These are phyloP conservation scores for Aspergillus hancockii DNA, from an alignment of 495 filamentous ascomycete genomes.

Conservation along the genomic window DNA sequence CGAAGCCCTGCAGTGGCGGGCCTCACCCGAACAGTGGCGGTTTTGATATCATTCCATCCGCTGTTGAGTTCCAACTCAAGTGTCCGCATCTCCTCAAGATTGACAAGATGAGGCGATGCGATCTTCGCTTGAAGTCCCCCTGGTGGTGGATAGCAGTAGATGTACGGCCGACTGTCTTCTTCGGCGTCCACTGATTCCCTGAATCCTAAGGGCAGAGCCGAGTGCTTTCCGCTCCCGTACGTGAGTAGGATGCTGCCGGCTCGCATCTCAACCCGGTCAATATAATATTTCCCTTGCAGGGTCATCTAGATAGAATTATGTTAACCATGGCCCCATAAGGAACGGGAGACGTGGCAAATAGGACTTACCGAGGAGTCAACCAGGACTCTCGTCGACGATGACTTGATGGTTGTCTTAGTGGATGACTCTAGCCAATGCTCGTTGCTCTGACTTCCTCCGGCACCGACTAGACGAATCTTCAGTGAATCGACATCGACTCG, in stretches of 20 bases:
- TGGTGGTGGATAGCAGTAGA: slow-evolving; percentile 53
- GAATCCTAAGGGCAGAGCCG: slow-evolving; percentile 38
- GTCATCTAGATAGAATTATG: slow-evolving; percentile 44
- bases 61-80: slow-evolving; percentile 72
- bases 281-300: slow-evolving; percentile 72
- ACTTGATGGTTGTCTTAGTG: slow-evolving; percentile 36
- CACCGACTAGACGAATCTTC: slow-evolving; percentile 61
- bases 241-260: slow-evolving; percentile 68
- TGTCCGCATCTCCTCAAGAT: slow-evolving; percentile 73
- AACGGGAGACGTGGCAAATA: background rate
- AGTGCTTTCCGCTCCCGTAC: slow-evolving; percentile 33
- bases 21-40: slow-evolving; percentile 69
- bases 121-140: slow-evolving; percentile 52
- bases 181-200: slow-evolving; percentile 43
- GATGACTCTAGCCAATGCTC: slow-evolving; percentile 47
- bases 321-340: background rate
- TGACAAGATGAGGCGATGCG: slow-evolving; percentile 50
- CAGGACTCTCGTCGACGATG: slow-evolving; percentile 38
- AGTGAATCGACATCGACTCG: slow-evolving; percentile 66
- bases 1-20: slow-evolving; percentile 86
- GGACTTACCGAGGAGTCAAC: slow-evolving; percentile 42
- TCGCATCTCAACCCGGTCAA: slow-evolving; percentile 70
- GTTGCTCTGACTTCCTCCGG: slow-evolving; percentile 31
- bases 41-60: slow-evolving; percentile 74
- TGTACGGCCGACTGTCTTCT: slow-evolving; percentile 40